phyloP scores from a whole-genome alignment of 495 filamentous ascomycete genomes.

The Entonaema liquescens region DNA sequence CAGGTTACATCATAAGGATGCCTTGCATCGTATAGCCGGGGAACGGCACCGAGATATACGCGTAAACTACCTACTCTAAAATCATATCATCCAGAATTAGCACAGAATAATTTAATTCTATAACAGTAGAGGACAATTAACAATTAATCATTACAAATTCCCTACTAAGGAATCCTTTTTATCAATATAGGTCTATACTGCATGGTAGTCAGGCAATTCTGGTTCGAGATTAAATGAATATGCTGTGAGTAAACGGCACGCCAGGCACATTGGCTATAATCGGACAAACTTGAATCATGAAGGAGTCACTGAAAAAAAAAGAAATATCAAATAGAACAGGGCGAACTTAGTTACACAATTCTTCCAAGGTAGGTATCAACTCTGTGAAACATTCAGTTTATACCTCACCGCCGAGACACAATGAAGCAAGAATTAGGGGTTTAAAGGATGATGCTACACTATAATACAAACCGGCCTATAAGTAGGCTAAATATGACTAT shows the following conservation, averaged over 20 bases:
- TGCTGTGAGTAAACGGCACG: constrained; percentile 1
- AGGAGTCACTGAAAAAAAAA: not conserved
- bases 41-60: constrained; percentile 17
- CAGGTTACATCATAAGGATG: constrained; percentile 29
- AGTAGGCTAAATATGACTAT: not conserved
- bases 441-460: not conserved
- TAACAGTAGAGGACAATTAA: not conserved
- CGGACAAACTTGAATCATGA: not conserved
- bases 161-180: not conserved
- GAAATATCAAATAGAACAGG: not conserved
- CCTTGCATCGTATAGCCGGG: constrained; percentile 33
- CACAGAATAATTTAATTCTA: constrained; percentile 6
- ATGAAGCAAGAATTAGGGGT: not conserved
- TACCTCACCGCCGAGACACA: not conserved
- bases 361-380: not conserved
- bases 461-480: not conserved
- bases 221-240: not conserved
- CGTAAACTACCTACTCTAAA: constrained; percentile 1
- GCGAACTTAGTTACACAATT: not conserved
- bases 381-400: not conserved
- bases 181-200: not conserved
- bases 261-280: not conserved
- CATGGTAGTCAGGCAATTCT: not conserved
- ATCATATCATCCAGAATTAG: constrained; percentile 29
- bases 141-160: constrained; percentile 1